Percentiles rank a stretch among this genome's conserved stretches.
Evolutionary conservation across 345 rosid genomes (phyloP).

Genomic region (Conringia planisiliqua): DNA sequence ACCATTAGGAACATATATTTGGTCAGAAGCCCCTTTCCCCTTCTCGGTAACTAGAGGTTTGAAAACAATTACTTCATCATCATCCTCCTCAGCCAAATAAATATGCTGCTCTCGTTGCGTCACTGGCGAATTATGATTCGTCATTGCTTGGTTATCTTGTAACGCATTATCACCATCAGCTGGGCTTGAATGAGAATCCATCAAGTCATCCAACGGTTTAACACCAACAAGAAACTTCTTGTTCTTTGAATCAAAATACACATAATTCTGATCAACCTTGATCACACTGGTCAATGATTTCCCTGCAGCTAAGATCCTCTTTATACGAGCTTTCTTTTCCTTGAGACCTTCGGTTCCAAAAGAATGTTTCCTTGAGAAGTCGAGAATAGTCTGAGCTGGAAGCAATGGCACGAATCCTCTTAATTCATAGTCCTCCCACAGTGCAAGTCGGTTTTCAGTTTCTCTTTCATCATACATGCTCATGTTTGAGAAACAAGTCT

Average conservation of each 20-base stretch:
- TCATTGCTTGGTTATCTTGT: slow-evolving; percentile 36
- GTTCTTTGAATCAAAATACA: slow-evolving; percentile 63
- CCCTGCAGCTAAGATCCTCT: slow-evolving; percentile 85
- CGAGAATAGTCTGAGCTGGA: slow-evolving; percentile 84
- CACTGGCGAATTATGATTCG: slow-evolving; percentile 30
- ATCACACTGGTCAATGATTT: slow-evolving; percentile 62
- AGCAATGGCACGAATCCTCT: slow-evolving; percentile 85
- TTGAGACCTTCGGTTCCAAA: slow-evolving; percentile 59
- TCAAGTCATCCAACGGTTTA: slow-evolving; percentile 42
- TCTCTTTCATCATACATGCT: slow-evolving; percentile 89
- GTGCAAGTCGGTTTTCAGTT: slow-evolving; percentile 79
- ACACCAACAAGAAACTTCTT: slow-evolving; percentile 75
- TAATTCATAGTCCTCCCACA: slow-evolving; percentile 92
- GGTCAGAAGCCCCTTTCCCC: slow-evolving; percentile 43
- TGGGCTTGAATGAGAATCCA: slow-evolving; percentile 31
- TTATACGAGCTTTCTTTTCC: slow-evolving; percentile 65
- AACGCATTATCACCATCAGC: slow-evolving; percentile 31
- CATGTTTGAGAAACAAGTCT: slow-evolving; percentile 81
- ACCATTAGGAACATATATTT: slow-evolving; percentile 41
- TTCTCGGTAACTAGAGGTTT: slow-evolving; percentile 70
- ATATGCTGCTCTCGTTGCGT: slow-evolving; percentile 38
- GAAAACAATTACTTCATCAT: slow-evolving; percentile 92
- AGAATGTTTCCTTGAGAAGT: slow-evolving; percentile 71
- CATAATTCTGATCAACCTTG: slow-evolving; percentile 54
- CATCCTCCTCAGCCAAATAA: slow-evolving; percentile 59